Conservation (phyloP, 2,329 filamentous ascomycete species). For the Aciculosporium take region DNA sequence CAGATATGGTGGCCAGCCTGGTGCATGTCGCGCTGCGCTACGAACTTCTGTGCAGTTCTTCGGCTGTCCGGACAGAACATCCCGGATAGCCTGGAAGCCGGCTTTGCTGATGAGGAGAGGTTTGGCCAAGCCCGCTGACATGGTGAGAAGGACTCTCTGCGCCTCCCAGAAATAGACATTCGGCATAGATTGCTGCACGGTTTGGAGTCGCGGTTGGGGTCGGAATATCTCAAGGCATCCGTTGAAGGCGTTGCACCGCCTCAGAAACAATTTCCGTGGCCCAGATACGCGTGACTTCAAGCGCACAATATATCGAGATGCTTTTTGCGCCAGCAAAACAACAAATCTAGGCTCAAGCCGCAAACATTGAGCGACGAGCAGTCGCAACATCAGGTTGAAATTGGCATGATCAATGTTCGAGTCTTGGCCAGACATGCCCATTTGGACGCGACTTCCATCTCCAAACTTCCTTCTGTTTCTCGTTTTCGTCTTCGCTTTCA, state of each 20-base stretch:
- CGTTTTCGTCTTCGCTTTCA: no score
- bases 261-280: conserved; percentile 12
- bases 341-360: conserved; percentile 20
- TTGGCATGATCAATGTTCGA: conserved; percentile 9
- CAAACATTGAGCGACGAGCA: conserved; percentile 18
- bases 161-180: conserved; percentile 37
- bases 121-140: conserved; percentile 33
- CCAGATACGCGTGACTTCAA: conserved; percentile 7
- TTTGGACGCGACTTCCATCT: conserved; percentile 3
- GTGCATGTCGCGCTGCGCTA: conserved; percentile 31
- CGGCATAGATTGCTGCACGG: conserved; percentile 13
- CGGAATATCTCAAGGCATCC: conserved; percentile 14
- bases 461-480: background rate
- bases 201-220: conserved; percentile 12
- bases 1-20: conserved; percentile 48
- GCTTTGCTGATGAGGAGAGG: conserved; percentile 35
- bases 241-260: conserved; percentile 20
- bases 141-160: conserved; percentile 36
- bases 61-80: conserved; percentile 36
- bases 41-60: conserved; percentile 38
- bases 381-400: conserved; percentile 13
- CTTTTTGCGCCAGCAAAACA: conserved; percentile 16
- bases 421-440: background rate
- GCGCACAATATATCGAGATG: conserved; percentile 14
- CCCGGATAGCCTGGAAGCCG: conserved; percentile 40